A percentile compares a stretch with the other conserved stretches of the same genome.
Evolutionary conservation across 495 filamentous ascomycete genomes (phyloP).

Genomic region (Penicillium daleae): DNA sequence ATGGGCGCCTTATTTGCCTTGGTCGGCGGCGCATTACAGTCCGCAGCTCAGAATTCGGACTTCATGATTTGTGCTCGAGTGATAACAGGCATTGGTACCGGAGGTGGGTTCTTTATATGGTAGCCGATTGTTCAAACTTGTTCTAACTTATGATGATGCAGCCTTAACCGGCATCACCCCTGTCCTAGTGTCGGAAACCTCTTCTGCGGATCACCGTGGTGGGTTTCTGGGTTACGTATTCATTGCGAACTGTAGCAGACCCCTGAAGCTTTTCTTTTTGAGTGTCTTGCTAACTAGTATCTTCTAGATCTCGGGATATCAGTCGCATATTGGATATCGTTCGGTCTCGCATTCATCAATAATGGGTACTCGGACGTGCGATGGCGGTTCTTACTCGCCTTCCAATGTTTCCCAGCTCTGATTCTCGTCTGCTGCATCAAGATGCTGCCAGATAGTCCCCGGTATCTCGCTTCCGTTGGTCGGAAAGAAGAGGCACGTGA

Average conservation of each 20-base stretch:
- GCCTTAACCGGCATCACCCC: slow-evolving; percentile 56
- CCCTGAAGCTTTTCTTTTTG: no score
- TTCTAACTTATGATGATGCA: slow-evolving; percentile 10
- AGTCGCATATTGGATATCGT: slow-evolving; percentile 66
- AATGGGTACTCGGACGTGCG: slow-evolving; percentile 53
- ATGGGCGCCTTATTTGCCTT: slow-evolving; percentile 56
- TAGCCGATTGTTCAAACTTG: no score
- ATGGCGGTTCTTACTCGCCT: slow-evolving; percentile 60
- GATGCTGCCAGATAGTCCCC: slow-evolving; percentile 53
- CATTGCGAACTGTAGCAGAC: slow-evolving; percentile 52
- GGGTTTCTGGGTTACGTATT: slow-evolving; percentile 55
- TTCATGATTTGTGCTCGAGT: slow-evolving; percentile 60
- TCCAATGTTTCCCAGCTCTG: slow-evolving; percentile 58
- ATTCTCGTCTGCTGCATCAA: slow-evolving; percentile 53
- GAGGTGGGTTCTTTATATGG: no score
- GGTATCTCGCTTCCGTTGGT: slow-evolving; percentile 47
- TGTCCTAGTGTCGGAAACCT: slow-evolving; percentile 56
- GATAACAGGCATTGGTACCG: slow-evolving; percentile 60
- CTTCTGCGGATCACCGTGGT: slow-evolving; percentile 52
- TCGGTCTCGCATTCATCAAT: slow-evolving; percentile 57
- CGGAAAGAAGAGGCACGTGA: slow-evolving; percentile 44
- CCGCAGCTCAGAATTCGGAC: slow-evolving; percentile 52
- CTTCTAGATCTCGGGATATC: slow-evolving; percentile 54
- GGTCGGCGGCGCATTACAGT: slow-evolving; percentile 56
- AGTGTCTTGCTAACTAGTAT: no score